Conservation (phyloP, 2,329 filamentous ascomycete species). For the Didymella glomerata region DNA sequence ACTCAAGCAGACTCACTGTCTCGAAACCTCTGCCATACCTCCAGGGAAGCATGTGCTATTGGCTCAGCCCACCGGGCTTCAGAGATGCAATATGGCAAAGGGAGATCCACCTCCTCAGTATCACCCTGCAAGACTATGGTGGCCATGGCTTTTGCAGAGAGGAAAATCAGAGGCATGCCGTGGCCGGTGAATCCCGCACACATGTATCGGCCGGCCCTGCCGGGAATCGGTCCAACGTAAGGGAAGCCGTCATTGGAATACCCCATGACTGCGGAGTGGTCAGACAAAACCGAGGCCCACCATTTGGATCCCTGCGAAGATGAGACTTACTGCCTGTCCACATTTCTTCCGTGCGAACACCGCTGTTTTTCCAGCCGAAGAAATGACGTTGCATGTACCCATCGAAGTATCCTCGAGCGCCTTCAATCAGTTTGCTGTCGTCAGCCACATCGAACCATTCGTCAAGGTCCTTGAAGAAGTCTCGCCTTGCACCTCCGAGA, state of each 20-base stretch:
- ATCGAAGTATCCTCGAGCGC: background rate
- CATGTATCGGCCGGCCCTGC: background rate
- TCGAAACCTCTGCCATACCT: background rate
- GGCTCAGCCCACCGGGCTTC: background rate
- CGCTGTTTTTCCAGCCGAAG: background rate
- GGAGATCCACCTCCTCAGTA: background rate
- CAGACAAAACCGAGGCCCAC: background rate
- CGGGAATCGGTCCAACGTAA: background rate
- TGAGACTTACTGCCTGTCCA: background rate
- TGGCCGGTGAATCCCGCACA: background rate
- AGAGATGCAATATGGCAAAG: background rate
- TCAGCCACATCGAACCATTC: background rate
- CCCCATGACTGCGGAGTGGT: background rate
- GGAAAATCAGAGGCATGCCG: background rate
- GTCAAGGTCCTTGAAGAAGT: background rate
- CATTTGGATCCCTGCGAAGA: background rate
- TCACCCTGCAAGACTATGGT: background rate
- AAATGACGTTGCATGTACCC: background rate
- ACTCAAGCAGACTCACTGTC: background rate
- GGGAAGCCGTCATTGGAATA: background rate
- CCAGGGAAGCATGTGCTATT: background rate
- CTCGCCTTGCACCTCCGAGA: background rate
- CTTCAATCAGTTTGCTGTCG: background rate
- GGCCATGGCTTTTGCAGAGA: background rate
- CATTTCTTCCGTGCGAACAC: background rate